Evolutionary conservation across 106 monocot genomes (phyloP), one percentile per base, ranked within the genome.

Genomic region (Agapanthus africanus): DNA sequence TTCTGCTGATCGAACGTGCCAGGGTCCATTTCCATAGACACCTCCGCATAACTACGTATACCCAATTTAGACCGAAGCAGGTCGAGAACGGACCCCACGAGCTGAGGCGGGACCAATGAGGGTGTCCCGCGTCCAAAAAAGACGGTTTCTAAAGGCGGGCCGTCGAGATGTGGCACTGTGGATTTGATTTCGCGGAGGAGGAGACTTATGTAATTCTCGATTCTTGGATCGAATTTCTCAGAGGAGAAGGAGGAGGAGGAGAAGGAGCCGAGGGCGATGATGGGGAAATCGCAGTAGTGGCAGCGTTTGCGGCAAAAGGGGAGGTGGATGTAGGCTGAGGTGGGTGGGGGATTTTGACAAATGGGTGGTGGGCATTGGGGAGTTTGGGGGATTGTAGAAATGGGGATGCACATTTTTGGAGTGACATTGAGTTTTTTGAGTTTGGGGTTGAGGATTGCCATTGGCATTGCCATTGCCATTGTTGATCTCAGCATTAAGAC

Each of bases 11-110:
- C 92, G 49, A 99, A 99, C 4, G 92, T 99, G 10, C 99, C 99
- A 4, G 99, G 99, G 71, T 99, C 99, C 99, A 99, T 99, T 67
- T 99, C 99, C 14, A 99, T 93, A 19, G 99, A 99, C 21, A 99
- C 62, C 73, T 99, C 99, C 0, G 89, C 73, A 39, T 69, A 59
- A 1, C 59, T 27, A 0, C 37, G 22, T 2, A 85, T 14, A 41
- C 90, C 84, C 47, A 93, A 90, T 54, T 73, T 73, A 6, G 70
- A 57, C 0, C 47, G 66, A 15, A 99, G 77, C 0, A 75, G 67
- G 40, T 75, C 72, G 42, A 99, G 77, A 37, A 99, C 39, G 0
- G 71, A 33, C 0, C 79, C 46, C 25, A 85, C 66, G 33, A 89
- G 78, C 28, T 59, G 60, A 21, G 99, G 90, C 0, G 99, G 84